phyloP scores from a whole-genome alignment of 257 asterid genomes.

The Solanum raphanifolium region DNA sequence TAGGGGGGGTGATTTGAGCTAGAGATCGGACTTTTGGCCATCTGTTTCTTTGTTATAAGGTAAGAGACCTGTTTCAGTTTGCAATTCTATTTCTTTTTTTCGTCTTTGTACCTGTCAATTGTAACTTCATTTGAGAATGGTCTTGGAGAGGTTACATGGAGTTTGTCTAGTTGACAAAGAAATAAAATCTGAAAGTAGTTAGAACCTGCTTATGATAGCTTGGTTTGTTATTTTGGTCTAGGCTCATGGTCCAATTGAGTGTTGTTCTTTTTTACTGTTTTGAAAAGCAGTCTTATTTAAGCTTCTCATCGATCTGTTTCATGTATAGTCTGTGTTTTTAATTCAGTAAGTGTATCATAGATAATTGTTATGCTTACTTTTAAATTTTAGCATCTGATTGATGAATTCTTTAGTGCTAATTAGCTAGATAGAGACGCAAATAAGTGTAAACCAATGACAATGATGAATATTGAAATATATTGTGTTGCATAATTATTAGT shows the following conservation, averaged over 20 bases:
- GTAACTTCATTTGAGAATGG: neutral
- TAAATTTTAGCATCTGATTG: neutral
- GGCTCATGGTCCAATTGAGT: neutral
- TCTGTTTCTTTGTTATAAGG: conserved; percentile 39
- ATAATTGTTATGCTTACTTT: neutral
- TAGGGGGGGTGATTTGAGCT: neutral
- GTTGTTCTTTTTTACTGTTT: neutral
- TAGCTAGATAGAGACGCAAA: neutral
- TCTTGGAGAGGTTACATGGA: neutral
- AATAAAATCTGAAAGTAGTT: neutral
- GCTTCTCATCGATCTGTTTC: neutral
- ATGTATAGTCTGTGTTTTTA: neutral
- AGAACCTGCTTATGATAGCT: neutral
- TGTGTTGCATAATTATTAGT: neutral
- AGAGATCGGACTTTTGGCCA: neutral
- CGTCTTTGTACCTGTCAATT: neutral
- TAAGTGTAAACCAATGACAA: neutral
- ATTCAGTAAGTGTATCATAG: neutral
- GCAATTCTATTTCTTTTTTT: neutral
- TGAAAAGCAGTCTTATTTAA: neutral
- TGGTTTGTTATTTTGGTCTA: neutral
- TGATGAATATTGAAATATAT: neutral
- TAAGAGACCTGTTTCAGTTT: conserved; percentile 41
- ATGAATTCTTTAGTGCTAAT: neutral
- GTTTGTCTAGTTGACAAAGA: neutral